Evolutionary conservation across 495 filamentous ascomycete species (phyloP), one percentile per base, ranked within the genome.

Genomic region (Penicillium bialowiezense): DNA sequence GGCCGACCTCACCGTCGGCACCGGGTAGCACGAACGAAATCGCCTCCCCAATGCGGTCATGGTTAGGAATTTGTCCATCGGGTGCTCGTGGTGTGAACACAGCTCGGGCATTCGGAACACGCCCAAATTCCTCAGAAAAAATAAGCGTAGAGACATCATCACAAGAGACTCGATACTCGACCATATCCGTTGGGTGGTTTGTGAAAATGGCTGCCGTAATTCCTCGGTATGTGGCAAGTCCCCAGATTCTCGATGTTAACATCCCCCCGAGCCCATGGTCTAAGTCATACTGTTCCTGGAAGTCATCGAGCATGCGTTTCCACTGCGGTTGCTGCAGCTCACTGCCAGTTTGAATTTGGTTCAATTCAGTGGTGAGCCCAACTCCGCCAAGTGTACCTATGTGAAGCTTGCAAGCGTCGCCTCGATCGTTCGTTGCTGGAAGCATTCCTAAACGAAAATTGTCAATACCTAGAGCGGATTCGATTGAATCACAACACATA

Each of bases 101-200:
- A 1, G 56, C 9, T 5, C 52, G 28, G 1, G 48, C 26, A 7
- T 48, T 31, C 18, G 51, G 31, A 1, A 10, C 40, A 7, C 40
- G 12, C 5, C 52, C 42, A 2, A 35, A 14, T 17, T 54, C 52
- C 23, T 51, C 52, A 1, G 56, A 47, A 41, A 75, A 77, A 1
- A 69, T 36, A n/a, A 84, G 46, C 0, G 50, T 63, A 12, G 65
- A 46, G 13, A 51, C 55, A 21, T 77, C 71, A 14, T 72, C 70
- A 13, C 66, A 63, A 2, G 64, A 41, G 0, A 69, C 67, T 1
- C 62, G 63, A 52, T 82, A 82, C 42, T 81, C 74, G 24, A 81
- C 50, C 65, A 75, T 73, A 52, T 81, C 72, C 6, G 72, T 74
- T 0, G 79, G 77, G 50, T 82, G 76, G 42, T 70, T 42, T 1